Evolutionary conservation across 768 basidiomycete genomes (phyloP).

Genomic region (Boletus barrowsii): DNA sequence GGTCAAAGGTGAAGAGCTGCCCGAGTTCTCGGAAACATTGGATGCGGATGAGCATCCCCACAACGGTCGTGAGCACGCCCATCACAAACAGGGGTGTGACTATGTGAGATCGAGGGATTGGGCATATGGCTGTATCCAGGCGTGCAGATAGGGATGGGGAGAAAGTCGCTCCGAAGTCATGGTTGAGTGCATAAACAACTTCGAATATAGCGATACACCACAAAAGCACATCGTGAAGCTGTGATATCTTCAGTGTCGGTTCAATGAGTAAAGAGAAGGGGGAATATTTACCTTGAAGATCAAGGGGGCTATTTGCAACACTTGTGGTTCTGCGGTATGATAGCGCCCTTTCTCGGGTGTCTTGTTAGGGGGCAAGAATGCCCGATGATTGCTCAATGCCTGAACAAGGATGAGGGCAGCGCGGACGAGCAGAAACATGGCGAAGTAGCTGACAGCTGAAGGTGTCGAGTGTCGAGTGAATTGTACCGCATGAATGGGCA

Average conservation of each 20-base stretch:
- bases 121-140: conserved; percentile 35
- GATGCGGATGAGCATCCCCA: conserved; percentile 48
- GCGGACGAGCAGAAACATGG: conserved; percentile 47
- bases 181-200: conserved; percentile 39
- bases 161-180: conserved; percentile 26
- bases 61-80: conserved; percentile 41
- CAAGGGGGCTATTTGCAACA: conserved; percentile 54
- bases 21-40: conserved; percentile 55
- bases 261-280: background rate
- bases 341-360: conserved; percentile 49
- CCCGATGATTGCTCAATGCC: conserved; percentile 48
- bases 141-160: conserved; percentile 35
- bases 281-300: conserved; percentile 47
- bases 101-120: conserved; percentile 20
- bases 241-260: background rate
- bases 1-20: conserved; percentile 55
- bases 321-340: conserved; percentile 48
- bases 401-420: conserved; percentile 48
- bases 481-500: background rate
- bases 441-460: background rate
- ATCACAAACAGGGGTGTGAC: conserved; percentile 44
- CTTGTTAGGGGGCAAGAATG: conserved; percentile 56
- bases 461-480: background rate
- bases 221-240: conserved; percentile 50
- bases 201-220: conserved; percentile 53